Evolutionary conservation across 2,329 filamentous ascomycete species (phyloP).

Genomic region (Byssoonygena ceratinophila): DNA sequence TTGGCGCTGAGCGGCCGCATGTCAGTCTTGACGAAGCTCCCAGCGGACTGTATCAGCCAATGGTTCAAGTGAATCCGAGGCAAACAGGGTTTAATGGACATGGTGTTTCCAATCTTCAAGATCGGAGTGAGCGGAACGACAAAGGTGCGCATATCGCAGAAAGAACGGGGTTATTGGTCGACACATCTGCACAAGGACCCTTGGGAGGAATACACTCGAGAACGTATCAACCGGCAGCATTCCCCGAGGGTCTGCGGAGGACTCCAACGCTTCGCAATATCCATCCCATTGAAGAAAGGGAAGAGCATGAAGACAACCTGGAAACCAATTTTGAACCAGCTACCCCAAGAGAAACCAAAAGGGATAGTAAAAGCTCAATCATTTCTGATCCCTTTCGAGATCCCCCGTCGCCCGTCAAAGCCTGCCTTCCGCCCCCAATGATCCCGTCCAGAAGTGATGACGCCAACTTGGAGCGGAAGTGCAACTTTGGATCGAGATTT

Average conservation of each 20-base stretch:
- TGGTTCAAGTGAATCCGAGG: constrained; percentile 17
- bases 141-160: constrained; percentile 29
- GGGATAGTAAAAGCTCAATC: constrained; percentile 12
- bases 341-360: constrained; percentile 15
- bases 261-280: constrained; percentile 46
- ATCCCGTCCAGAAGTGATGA: background rate
- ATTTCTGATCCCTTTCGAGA: constrained; percentile 15
- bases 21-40: constrained; percentile 31
- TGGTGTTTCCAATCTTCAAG: background rate
- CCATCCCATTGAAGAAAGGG: constrained; percentile 53
- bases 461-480: background rate
- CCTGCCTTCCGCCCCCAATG: constrained; percentile 9
- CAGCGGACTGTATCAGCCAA: constrained; percentile 21
- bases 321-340: constrained; percentile 9
- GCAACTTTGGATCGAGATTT: background rate
- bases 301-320: constrained; percentile 45
- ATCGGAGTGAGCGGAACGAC: constrained; percentile 20
- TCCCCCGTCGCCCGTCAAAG: constrained; percentile 15
- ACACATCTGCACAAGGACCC: constrained; percentile 31
- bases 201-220: constrained; percentile 32
- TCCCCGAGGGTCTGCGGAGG: constrained; percentile 41
- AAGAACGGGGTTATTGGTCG: constrained; percentile 34
- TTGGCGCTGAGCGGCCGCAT: constrained; percentile 41
- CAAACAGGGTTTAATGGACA: background rate
- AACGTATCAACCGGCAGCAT: constrained; percentile 32